A percentile compares a stretch with the other conserved stretches of the same genome.
These are phyloP conservation scores for Ophiostoma fasciatum DNA, from an alignment of 2,329 filamentous ascomycete genomes.

Conservation along the genomic window DNA sequence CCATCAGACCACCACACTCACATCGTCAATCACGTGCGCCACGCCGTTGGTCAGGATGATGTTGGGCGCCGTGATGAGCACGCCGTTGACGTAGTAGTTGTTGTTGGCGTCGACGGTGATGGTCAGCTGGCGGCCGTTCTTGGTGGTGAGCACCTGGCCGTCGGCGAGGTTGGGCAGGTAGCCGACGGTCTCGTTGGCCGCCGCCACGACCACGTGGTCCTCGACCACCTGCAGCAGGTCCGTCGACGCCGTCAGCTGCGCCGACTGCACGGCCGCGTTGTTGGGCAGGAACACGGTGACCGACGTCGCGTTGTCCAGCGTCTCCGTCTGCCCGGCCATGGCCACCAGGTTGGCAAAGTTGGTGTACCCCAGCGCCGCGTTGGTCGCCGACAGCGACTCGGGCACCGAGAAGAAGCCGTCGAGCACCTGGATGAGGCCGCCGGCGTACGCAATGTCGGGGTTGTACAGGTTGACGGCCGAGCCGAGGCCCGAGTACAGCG, in stretches of 20 bases:
- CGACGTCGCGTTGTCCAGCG: conserved; percentile 8
- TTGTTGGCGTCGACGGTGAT: conserved; percentile 7
- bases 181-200: conserved; percentile 3
- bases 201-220: conserved; percentile 7
- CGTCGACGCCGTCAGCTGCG: conserved; percentile 2
- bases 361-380: conserved; percentile 6
- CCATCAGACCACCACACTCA: neutral
- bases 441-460: conserved; percentile 5
- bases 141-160: conserved; percentile 8
- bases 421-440: conserved; percentile 8
- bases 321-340: conserved; percentile 2
- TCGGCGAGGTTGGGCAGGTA: conserved; percentile 9
- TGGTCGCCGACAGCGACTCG: conserved; percentile 5
- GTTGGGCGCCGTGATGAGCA: conserved; percentile 8
- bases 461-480: conserved; percentile 7
- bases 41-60: conserved; percentile 9
- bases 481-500: conserved; percentile 9
- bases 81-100: conserved; percentile 10
- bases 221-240: conserved; percentile 5
- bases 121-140: conserved; percentile 7
- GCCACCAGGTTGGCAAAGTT: conserved; percentile 6
- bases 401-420: conserved; percentile 9
- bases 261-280: conserved; percentile 8
- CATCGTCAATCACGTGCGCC: conserved; percentile 6
- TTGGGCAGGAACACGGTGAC: conserved; percentile 9